Base-by-base conservation (phyloP, 768 basidiomycete species). In the Hypholoma fasciculare region DNA sequence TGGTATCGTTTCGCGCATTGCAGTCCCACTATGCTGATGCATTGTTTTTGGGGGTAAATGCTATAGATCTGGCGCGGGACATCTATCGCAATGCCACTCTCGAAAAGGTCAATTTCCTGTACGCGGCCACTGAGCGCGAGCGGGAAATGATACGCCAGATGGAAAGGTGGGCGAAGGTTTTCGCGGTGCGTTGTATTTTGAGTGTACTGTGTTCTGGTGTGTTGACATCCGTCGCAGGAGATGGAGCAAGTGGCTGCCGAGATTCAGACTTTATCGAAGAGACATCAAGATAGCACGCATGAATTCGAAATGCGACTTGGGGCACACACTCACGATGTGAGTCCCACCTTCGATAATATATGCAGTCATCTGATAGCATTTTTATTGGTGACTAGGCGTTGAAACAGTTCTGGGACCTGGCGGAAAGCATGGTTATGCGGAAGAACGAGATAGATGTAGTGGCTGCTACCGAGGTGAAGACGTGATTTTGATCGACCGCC, bases 71-170 rank as follows among this genome's bases (percentile, higher is more conserved):
- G 57, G 89, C 90, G 7, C 82, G 79, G 61, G 82, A 86, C 49
- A 78, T 89, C 19, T 91, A 90, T 73, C 76, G 71, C 50, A 90
- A 91, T 58, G 78, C 79, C 13, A 89, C 87, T 0, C 52, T 80
- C 14, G 86, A 89, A 57, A 85, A 86, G 60, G 65, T 81, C 14
- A 67, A 72, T 19, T 61, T 90, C 11, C 62, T 90, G 16, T 76
- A 74, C 14, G 71, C 78, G 59, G 58, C 90, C 4, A 61, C 71
- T 16, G 66, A 73, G 3, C 76, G 81, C 38, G 85, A 87, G 67
- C 73, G 75, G 43, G 57, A 40, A 1, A 62, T 73, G 19, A 67
- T 67, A 50, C 52, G 63, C 13, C 19, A 56, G 17, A 50, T 48
- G 14, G 55, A 60, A 16, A 55, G 61, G 48, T 62, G 52, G 64